Conservation (phyloP, 1,284 basidiomycete species). For the Cystobasidium slooffiae region DNA sequence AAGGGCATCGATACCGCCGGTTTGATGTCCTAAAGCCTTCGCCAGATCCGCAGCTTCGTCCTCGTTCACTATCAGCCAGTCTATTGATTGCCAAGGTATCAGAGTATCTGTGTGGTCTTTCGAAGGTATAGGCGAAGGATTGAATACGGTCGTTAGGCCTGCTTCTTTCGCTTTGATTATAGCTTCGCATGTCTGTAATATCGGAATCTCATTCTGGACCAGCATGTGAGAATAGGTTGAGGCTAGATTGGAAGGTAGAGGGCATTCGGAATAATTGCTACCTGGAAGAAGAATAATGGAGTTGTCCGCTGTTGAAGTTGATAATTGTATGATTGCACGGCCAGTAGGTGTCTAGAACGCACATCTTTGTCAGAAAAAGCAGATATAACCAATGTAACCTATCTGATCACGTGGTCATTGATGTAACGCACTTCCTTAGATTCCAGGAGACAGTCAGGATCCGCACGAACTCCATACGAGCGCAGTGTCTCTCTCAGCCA, state of each 20-base stretch:
- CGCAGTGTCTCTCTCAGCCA: conserved; percentile 55
- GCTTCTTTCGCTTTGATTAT: conserved; percentile 53
- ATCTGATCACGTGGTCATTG: neutral
- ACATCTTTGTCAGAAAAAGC: neutral
- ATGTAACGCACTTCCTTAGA: neutral
- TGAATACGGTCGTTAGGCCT: conserved; percentile 60
- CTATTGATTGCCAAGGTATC: conserved; percentile 59
- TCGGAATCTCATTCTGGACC: conserved; percentile 66
- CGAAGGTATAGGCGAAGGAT: conserved; percentile 64
- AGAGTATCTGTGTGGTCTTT: conserved; percentile 58
- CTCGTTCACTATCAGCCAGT: conserved; percentile 64
- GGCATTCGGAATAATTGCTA: conserved; percentile 30
- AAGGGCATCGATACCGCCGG: neutral
- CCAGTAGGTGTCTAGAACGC: conserved; percentile 55
- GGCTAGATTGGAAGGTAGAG: conserved; percentile 24
- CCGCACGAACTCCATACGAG: conserved; percentile 56
- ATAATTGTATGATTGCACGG: conserved; percentile 60
- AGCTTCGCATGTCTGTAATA: conserved; percentile 59
- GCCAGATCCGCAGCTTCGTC: conserved; percentile 22
- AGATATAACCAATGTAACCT: too few relatives aligned
- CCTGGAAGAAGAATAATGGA: conserved; percentile 52
- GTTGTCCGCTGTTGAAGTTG: conserved; percentile 59
- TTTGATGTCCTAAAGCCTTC: conserved; percentile 4
- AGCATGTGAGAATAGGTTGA: conserved; percentile 59
- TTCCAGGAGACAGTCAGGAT: conserved; percentile 55